These are phyloP conservation scores for Herpetomonas tarakana DNA, from an alignment of 208 protist genomes.

Conservation along the genomic window DNA sequence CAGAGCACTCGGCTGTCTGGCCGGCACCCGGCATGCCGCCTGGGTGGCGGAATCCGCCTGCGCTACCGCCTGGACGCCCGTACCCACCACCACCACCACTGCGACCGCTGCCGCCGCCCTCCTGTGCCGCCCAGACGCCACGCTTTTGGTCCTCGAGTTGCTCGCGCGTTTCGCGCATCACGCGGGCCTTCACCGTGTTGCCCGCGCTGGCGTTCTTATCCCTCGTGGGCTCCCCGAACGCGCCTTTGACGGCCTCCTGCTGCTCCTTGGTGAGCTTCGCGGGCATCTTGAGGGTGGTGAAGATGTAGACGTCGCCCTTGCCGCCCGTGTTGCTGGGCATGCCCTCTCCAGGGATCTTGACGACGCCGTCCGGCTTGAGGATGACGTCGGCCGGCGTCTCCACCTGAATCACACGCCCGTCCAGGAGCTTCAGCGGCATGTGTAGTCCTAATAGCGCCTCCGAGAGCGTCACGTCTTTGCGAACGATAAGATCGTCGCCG, in stretches of 20 bases:
- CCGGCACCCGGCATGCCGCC: constrained; percentile 21
- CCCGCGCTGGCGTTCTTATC: constrained; percentile 32
- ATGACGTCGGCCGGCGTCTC: constrained; percentile 47
- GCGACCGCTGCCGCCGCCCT: constrained; percentile 27
- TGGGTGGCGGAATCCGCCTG: constrained; percentile 20
- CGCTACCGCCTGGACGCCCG: constrained; percentile 15
- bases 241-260: constrained; percentile 52
- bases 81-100: constrained; percentile 2
- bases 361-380: constrained; percentile 73
- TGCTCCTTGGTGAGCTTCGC: constrained; percentile 64
- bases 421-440: constrained; percentile 89
- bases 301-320: constrained; percentile 84
- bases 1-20: constrained; percentile 64
- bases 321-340: constrained; percentile 72
- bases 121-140: constrained; percentile 56
- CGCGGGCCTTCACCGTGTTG: constrained; percentile 69
- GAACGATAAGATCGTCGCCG: constrained; percentile 93
- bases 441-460: constrained; percentile 93
- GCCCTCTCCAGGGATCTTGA: constrained; percentile 81
- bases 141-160: constrained; percentile 81
- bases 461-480: constrained; percentile 87
- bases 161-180: constrained; percentile 69
- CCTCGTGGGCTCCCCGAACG: constrained; percentile 53
- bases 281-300: constrained; percentile 79
- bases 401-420: constrained; percentile 88